Evolutionary conservation across 148 eudicot species (phyloP).

Genomic region (Polygonum aviculare): DNA sequence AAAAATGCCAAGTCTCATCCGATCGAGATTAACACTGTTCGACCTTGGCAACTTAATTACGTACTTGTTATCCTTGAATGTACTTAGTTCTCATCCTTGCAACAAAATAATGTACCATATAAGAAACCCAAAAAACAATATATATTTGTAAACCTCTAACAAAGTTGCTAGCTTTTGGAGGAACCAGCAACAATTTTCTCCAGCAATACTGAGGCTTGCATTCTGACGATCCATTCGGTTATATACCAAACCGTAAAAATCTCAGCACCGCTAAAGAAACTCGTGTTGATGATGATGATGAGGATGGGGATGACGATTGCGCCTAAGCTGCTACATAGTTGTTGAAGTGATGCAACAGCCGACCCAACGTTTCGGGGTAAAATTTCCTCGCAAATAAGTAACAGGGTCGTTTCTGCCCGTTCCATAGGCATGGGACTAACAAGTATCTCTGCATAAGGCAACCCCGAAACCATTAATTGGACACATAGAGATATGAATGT

Average conservation of each 20-base stretch:
- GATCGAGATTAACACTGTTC: not conserved
- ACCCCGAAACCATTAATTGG: not conserved
- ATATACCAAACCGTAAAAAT: not conserved
- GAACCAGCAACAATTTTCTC: not conserved
- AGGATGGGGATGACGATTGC: not conserved
- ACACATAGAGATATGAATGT: not conserved
- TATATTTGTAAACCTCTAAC: not conserved
- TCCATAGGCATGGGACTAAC: conserved; percentile 65
- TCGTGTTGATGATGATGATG: not conserved
- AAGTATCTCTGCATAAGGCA: not conserved
- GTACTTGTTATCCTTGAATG: too few relatives aligned
- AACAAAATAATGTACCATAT: not conserved
- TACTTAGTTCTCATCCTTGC: not conserved
- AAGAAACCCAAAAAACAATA: not conserved
- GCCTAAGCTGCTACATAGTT: conserved; percentile 44
- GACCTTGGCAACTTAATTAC: not conserved
- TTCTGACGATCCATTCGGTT: not conserved
- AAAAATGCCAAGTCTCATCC: not conserved
- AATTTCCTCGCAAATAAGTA: conserved; percentile 84
- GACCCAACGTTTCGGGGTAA: conserved; percentile 67
- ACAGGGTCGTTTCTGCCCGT: conserved; percentile 72
- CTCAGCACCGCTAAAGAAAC: not conserved
- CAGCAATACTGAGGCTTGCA: not conserved
- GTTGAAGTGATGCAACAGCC: conserved; percentile 53
- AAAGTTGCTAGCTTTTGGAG: not conserved